Percentiles rank a stretch among this genome's conserved stretches.
phyloP scores from a whole-genome alignment of 768 basidiomycete genomes.

The Mrakia frigida region DNA sequence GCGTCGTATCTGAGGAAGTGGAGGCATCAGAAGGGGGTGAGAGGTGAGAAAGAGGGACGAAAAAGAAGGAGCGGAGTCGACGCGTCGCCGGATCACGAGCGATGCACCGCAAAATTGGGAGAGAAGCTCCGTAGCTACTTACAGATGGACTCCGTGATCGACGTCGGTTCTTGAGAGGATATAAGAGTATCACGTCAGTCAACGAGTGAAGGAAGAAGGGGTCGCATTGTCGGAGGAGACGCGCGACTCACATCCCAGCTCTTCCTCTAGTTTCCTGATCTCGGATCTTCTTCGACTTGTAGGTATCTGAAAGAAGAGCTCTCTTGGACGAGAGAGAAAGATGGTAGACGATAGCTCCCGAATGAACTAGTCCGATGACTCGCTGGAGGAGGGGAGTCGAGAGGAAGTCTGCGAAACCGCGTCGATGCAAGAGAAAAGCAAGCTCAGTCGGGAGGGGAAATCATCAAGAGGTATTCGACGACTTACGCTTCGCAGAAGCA shows the following conservation, averaged over 20 bases:
- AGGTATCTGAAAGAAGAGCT: conserved; percentile 83
- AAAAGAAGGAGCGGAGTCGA: too few species aligned
- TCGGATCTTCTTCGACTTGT: conserved; percentile 48
- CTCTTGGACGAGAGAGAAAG: conserved; percentile 47
- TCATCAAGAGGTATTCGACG: not conserved
- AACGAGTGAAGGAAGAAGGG: not conserved
- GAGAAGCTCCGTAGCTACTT: too few species aligned
- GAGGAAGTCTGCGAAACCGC: conserved; percentile 59
- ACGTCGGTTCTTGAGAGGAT: not conserved
- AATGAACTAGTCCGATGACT: conserved; percentile 80
- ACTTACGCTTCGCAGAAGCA: not conserved
- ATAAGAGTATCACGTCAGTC: not conserved
- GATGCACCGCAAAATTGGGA: too few species aligned
- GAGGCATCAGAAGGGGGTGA: too few species aligned
- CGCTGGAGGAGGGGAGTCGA: conserved; percentile 77
- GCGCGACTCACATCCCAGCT: not conserved
- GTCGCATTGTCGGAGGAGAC: too few species aligned
- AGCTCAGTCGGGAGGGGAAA: not conserved
- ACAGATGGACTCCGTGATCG: conserved; percentile 5
- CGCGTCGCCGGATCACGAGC: too few species aligned
- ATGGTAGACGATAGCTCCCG: conserved; percentile 50
- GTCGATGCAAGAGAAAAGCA: not conserved
- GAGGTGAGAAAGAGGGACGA: too few species aligned
- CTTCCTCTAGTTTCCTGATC: not conserved
- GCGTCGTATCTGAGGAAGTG: conserved; percentile 38